Evolutionary conservation across 164 flowering plant genomes (phyloP).

Genomic region (Echeveria elegans): DNA sequence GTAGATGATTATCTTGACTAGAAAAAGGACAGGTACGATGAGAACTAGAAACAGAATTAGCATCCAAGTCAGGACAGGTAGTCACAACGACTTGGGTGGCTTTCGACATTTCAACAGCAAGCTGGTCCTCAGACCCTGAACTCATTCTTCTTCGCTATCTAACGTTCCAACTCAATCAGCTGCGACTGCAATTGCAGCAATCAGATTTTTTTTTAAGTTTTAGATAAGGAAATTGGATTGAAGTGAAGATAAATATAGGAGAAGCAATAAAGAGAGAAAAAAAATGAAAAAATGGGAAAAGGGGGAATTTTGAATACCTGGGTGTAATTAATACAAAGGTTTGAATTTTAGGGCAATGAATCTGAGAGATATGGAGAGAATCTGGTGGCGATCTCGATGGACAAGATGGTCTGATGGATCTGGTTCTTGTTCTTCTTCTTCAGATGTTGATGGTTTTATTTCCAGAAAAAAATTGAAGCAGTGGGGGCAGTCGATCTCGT

Average conservation of each 20-base stretch:
- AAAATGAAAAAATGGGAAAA: too few species aligned
- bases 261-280: too few species aligned
- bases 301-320: not conserved
- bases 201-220: too few species aligned
- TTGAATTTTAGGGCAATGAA: not conserved
- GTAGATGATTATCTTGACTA: constrained; percentile 12
- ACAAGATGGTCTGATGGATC: not conserved
- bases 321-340: too few species aligned
- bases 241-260: too few species aligned
- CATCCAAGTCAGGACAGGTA: constrained; percentile 1
- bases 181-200: too few species aligned
- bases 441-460: too few species aligned
- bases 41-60: constrained; percentile 12
- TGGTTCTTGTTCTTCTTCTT: not conserved
- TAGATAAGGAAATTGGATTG: too few species aligned
- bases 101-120: constrained; percentile 17
- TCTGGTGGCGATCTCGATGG: not conserved
- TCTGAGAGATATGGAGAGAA: not conserved
- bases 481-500: not conserved
- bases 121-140: constrained; percentile 11
- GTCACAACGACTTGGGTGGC: constrained; percentile 13
- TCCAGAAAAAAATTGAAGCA: not conserved
- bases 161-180: not conserved
- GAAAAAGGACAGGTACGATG: constrained; percentile 29
- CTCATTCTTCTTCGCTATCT: constrained; percentile 20